Evolutionary conservation across 768 basidiomycete genomes (phyloP).

Genomic region (Coprinopsis strossmayeri): DNA sequence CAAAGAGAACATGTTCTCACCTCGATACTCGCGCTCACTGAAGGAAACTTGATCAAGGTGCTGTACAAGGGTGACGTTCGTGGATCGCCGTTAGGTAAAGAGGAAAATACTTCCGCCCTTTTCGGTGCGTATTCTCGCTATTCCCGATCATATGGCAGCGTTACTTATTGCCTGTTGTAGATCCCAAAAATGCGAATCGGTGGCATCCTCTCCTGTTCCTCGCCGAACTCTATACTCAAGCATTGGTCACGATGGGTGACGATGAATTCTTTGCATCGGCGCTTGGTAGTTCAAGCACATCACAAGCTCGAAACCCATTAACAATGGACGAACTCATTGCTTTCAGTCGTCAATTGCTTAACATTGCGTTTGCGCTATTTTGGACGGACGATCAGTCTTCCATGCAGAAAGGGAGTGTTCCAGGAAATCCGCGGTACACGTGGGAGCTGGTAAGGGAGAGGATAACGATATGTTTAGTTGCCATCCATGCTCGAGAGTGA

Average conservation of each 20-base stretch:
- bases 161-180: conserved; percentile 18
- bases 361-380: conserved; percentile 74
- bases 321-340: conserved; percentile 72
- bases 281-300: conserved; percentile 8
- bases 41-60: conserved; percentile 64
- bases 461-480: conserved; percentile 71
- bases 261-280: conserved; percentile 80
- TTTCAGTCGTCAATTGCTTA: conserved; percentile 73
- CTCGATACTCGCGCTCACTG: conserved; percentile 38
- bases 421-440: conserved; percentile 28
- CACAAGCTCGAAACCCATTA: conserved; percentile 63
- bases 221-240: conserved; percentile 75
- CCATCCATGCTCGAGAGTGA: conserved; percentile 86
- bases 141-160: neutral
- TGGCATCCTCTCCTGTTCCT: conserved; percentile 78
- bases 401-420: conserved; percentile 17
- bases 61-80: conserved; percentile 67
- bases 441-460: conserved; percentile 73
- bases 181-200: conserved; percentile 33
- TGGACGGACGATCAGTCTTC: conserved; percentile 35
- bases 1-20: conserved; percentile 53
- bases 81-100: conserved; percentile 52
- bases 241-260: conserved; percentile 87
- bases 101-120: conserved; percentile 27
- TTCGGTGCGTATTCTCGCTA: conserved; percentile 18